Evolutionary conservation across 371 early-diverging fungal species (phyloP).

Genomic region (Mortierella sp.): DNA sequence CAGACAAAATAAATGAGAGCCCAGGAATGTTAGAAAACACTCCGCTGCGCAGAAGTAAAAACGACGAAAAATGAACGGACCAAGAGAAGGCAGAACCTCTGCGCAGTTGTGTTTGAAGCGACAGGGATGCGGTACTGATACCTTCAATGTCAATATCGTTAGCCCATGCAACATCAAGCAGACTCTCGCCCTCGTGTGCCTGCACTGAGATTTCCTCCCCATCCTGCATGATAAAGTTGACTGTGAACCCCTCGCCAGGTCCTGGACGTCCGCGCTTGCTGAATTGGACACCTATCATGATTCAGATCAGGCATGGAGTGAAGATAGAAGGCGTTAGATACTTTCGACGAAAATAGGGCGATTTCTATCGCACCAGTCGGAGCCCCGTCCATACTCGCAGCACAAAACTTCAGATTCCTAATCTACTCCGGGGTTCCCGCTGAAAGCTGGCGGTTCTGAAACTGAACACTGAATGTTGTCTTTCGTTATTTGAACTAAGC

Average conservation of each 20-base stretch:
- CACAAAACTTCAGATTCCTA: not conserved
- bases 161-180: constrained; percentile 96
- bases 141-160: constrained; percentile 97
- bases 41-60: constrained; percentile 12
- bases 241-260: constrained; percentile 58
- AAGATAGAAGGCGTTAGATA: not conserved
- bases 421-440: not conserved
- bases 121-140: not conserved
- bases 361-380: not conserved
- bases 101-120: not conserved
- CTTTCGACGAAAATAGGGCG: too few relatives aligned
- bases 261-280: constrained; percentile 46
- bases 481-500: not conserved
- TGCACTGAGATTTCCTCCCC: constrained; percentile 82
- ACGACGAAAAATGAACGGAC: not conserved
- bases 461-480: not conserved
- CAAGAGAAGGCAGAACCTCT: too few relatives aligned
- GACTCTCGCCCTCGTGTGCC: constrained; percentile 87
- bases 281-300: constrained; percentile 24
- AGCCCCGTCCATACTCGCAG: not conserved
- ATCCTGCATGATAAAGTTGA: constrained; percentile 79
- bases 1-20: not conserved
- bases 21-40: not conserved
- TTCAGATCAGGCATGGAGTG: not conserved
- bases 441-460: not conserved